A percentile compares a stretch with the other conserved stretches of the same genome.
These are phyloP conservation scores for Polysphondylium violaceum DNA, from an alignment of 78 protist genomes.

Conservation along the genomic window DNA sequence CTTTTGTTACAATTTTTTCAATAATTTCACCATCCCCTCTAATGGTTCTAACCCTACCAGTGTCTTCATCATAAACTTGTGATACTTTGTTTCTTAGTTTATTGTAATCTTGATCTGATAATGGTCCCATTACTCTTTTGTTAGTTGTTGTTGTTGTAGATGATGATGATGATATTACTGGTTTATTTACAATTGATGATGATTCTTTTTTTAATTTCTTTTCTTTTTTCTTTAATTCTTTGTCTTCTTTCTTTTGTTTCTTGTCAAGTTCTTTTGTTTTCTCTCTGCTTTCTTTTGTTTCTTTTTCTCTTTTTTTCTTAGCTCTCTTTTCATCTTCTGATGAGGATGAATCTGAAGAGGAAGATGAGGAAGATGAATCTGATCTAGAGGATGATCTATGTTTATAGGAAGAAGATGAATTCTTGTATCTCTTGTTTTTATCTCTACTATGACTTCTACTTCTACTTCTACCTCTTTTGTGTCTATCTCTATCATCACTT, in stretches of 20 bases:
- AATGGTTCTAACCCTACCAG: slow-evolving; percentile 41
- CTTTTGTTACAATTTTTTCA: slow-evolving; percentile 46
- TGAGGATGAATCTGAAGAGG: neutral
- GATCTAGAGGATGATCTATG: slow-evolving; percentile 20
- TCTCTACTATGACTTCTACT: slow-evolving; percentile 7
- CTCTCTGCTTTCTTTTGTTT: neutral
- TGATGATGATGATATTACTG: neutral
- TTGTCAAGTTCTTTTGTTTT: neutral
- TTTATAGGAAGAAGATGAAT: neutral
- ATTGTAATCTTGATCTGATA: slow-evolving; percentile 46
- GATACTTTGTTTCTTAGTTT: slow-evolving; percentile 13
- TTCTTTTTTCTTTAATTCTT: slow-evolving; percentile 14
- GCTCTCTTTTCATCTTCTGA: neutral
- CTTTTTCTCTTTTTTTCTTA: slow-evolving; percentile 16
- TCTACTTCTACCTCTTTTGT: neutral
- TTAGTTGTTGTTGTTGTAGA: neutral
- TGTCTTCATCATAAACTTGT: slow-evolving; percentile 61
- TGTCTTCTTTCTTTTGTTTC: slow-evolving; percentile 13
- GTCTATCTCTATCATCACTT: neutral
- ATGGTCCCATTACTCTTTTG: slow-evolving; percentile 62
- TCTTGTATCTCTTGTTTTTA: slow-evolving; percentile 22
- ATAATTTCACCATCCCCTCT: slow-evolving; percentile 65
- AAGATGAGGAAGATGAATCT: neutral
- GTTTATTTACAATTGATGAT: neutral
- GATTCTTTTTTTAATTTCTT: neutral